A percentile compares a stretch with the other conserved stretches of the same genome.
These are phyloP conservation scores for Metschnikowia henanensis DNA, from an alignment of 805 yeast species.

Conservation along the genomic window DNA sequence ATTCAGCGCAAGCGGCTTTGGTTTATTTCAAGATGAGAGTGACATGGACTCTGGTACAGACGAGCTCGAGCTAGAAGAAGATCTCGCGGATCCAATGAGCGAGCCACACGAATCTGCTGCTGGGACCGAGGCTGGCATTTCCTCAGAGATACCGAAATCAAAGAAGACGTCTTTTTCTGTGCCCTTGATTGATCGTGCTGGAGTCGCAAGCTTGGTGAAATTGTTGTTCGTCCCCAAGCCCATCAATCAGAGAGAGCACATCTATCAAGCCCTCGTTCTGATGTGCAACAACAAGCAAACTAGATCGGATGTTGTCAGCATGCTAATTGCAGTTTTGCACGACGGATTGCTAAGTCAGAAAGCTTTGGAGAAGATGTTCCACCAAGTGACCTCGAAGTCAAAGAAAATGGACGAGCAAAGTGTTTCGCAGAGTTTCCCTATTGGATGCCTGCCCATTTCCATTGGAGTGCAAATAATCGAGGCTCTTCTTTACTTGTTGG, in stretches of 20 bases:
- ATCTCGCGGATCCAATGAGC: conserved; percentile 15
- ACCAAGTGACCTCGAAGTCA: conserved; percentile 54
- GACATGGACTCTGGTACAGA: conserved; percentile 23
- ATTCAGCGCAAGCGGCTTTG: conserved; percentile 23
- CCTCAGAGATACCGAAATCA: conserved; percentile 17
- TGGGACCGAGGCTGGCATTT: background rate
- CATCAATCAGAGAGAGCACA: conserved; percentile 56
- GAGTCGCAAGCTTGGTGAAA: conserved; percentile 71
- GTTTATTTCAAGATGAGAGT: conserved; percentile 19
- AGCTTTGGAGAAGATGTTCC: conserved; percentile 61
- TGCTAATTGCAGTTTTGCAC: conserved; percentile 65
- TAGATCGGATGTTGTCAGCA: conserved; percentile 68
- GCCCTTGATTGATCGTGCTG: conserved; percentile 72
- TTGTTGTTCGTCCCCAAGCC: conserved; percentile 74
- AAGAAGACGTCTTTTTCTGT: conserved; percentile 26
- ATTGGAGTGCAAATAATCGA: conserved; percentile 81
- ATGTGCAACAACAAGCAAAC: conserved; percentile 78
- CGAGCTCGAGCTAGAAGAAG: conserved; percentile 23
- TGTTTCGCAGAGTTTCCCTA: conserved; percentile 36
- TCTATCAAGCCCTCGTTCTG: conserved; percentile 64
- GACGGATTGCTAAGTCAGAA: conserved; percentile 70
- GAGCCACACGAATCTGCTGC: background rate
- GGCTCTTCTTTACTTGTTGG: conserved; percentile 68
- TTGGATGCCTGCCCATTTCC: conserved; percentile 62
- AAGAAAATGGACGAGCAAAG: conserved; percentile 5